Evolutionary conservation across 2,329 filamentous ascomycete species (phyloP), one percentile per base, ranked within the genome.

Genomic region (Aureobasidium sp.): DNA sequence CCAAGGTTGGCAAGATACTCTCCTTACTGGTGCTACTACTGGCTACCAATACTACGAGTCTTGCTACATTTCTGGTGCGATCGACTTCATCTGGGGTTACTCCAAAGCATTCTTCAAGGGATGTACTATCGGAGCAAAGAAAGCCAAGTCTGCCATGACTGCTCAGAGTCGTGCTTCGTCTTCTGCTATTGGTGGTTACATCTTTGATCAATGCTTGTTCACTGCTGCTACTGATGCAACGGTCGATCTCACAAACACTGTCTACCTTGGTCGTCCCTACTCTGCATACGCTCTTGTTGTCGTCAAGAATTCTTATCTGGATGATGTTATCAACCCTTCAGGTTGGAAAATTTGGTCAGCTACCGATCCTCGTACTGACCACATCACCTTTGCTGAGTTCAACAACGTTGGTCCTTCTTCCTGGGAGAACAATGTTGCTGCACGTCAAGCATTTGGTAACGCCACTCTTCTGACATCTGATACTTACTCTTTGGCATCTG

Each of bases 81-180:
- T 71, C 34, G 70, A 75, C 47, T 73, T 74, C 64, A 74, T 70
- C 14, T 69, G 68, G 63, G 73, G 73, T 7, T 65, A 68, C 27
- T 71, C 70, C 3, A 66, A 71, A 0, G 72, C 64, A 10, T 75
- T 75, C 56, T 74, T 76, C 63, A 65, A 60, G 22, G 65, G 63
- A 41, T 68, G 67, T 16, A 68, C 65, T 4, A 70, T 70, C 16
- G 63, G 65, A 2, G 64, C 67, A 0, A 70, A 68, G 50, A 60
- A 62, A 35, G 62, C 59, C 6, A 61, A 66, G 45, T 68, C 61
- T 40, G 63, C 63, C n/a, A 63, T 71, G 30, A 69, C 67, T 14
- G 68, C 68, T 30, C 63, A 66, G 58, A 74, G 73, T 61, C 65
- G 72, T 16, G 58, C 59, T 22, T 64, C 62, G 14, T 51, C 63